A percentile compares a stretch with the other conserved stretches of the same genome.
Conservation (phyloP, 2,329 filamentous ascomycete genomes). For the Fusarium buxicola region DNA sequence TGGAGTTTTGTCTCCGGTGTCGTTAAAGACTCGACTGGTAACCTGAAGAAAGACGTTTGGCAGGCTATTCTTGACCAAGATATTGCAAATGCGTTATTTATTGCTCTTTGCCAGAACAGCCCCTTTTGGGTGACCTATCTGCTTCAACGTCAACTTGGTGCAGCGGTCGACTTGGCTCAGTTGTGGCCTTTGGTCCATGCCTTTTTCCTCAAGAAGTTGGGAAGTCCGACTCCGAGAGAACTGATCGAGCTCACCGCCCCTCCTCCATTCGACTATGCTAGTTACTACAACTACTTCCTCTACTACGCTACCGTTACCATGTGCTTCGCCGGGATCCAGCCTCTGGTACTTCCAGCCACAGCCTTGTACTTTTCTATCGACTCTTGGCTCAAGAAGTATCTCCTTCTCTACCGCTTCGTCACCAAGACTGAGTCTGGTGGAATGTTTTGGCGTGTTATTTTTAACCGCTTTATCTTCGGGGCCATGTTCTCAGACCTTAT, state of each 20-base stretch:
- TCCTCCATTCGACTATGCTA: slow-evolving; percentile 92
- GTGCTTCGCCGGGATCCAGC: slow-evolving; percentile 86
- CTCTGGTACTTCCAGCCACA: slow-evolving; percentile 85
- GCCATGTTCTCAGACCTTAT: slow-evolving; percentile 82
- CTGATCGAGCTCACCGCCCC: slow-evolving; percentile 94
- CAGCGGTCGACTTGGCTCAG: slow-evolving; percentile 93
- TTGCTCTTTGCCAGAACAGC: slow-evolving; percentile 83
- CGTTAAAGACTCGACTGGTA: slow-evolving; percentile 63
- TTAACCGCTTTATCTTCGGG: slow-evolving; percentile 92
- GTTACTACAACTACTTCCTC: slow-evolving; percentile 98
- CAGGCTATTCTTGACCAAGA: slow-evolving; percentile 73
- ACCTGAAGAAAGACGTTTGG: slow-evolving; percentile 71
- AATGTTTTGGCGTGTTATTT: slow-evolving; percentile 89
- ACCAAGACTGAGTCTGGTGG: slow-evolving; percentile 98
- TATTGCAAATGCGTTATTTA: slow-evolving; percentile 73
- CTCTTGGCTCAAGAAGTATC: slow-evolving; percentile 92
- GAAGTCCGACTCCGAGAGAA: slow-evolving; percentile 88
- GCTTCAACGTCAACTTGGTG: slow-evolving; percentile 90
- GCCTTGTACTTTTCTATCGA: slow-evolving; percentile 92
- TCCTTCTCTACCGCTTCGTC: slow-evolving; percentile 92
- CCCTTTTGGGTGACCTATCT: slow-evolving; percentile 96
- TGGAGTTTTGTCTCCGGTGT: slow-evolving; percentile 80
- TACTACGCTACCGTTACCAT: slow-evolving; percentile 93
- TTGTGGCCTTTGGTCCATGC: slow-evolving; percentile 85
- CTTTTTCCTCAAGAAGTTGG: slow-evolving; percentile 86